Conservation (phyloP, 495 filamentous ascomycete genomes). For the Parathielavia appendiculata region DNA sequence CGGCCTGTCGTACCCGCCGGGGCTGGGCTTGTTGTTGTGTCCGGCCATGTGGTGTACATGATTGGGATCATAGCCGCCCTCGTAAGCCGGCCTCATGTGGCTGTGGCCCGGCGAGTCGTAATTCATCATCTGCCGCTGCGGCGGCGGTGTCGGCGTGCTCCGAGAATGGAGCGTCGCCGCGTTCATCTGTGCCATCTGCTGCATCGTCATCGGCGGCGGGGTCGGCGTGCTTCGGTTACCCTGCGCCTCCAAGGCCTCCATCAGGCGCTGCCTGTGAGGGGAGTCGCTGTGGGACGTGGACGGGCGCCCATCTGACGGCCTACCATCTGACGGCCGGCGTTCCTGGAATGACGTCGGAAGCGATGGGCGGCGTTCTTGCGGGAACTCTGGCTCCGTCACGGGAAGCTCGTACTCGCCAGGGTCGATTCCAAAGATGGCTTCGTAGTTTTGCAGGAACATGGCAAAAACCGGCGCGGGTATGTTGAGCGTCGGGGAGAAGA, state of each 20-base stretch:
- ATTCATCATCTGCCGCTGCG: slow-evolving; percentile 32
- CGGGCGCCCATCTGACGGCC: slow-evolving; percentile 34
- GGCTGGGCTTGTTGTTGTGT: slow-evolving; percentile 16
- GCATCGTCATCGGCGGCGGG: slow-evolving; percentile 36
- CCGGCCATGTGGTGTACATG: not conserved
- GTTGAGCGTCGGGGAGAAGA: slow-evolving; percentile 97
- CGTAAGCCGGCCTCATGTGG: slow-evolving; percentile 39
- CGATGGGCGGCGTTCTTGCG: slow-evolving; percentile 25
- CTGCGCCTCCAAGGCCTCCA: slow-evolving; percentile 35
- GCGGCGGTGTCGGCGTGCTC: slow-evolving; percentile 41
- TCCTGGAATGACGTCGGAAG: slow-evolving; percentile 30
- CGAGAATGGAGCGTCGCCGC: slow-evolving; percentile 32
- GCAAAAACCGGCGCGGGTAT: slow-evolving; percentile 94
- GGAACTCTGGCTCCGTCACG: slow-evolving; percentile 19
- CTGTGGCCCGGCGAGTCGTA: slow-evolving; percentile 35
- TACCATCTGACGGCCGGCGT: slow-evolving; percentile 28
- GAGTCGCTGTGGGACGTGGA: slow-evolving; percentile 41
- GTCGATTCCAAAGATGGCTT: slow-evolving; percentile 73
- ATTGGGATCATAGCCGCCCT: slow-evolving; percentile 22
- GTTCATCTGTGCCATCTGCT: slow-evolving; percentile 35
- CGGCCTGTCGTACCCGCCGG: slow-evolving; percentile 39
- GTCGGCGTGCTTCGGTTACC: slow-evolving; percentile 40
- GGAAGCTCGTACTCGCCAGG: slow-evolving; percentile 54
- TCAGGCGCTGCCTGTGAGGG: slow-evolving; percentile 42
- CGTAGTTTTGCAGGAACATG: slow-evolving; percentile 85